A percentile compares a stretch with the other conserved stretches of the same genome.
These are phyloP conservation scores for Parietichytrium sp. DNA, from an alignment of 108 stramenopile species.

Conservation along the genomic window DNA sequence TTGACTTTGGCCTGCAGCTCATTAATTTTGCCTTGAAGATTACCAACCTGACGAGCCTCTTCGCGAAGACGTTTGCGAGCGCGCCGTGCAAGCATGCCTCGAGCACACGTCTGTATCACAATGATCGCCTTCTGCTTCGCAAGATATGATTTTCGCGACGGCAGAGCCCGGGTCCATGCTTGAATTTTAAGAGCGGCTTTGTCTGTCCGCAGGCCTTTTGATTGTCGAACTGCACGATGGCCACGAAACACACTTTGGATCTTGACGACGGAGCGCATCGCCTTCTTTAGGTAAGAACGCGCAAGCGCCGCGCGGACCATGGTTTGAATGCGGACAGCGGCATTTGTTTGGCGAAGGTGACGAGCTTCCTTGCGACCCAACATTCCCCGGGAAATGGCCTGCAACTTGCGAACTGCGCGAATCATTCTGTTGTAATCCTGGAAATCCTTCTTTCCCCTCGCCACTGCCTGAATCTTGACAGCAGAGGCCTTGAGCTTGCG, in stretches of 20 bases:
- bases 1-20: not conserved
- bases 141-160: constrained; percentile 38
- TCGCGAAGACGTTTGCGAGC: constrained; percentile 59
- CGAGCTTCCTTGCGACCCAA: constrained; percentile 40
- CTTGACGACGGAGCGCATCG: constrained; percentile 61
- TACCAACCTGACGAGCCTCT: constrained; percentile 15
- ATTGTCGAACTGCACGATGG: constrained; percentile 45
- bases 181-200: constrained; percentile 70
- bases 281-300: constrained; percentile 60
- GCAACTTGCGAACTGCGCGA: constrained; percentile 68
- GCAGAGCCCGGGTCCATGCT: constrained; percentile 2
- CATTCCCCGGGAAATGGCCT: constrained; percentile 72
- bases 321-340: constrained; percentile 77
- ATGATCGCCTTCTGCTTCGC: constrained; percentile 4
- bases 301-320: constrained; percentile 71
- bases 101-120: constrained; percentile 58
- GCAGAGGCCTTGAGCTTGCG: constrained; percentile 73
- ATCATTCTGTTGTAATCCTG: constrained; percentile 62
- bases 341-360: constrained; percentile 69
- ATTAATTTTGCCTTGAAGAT: not conserved
- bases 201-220: too few relatives aligned
- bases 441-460: constrained; percentile 69
- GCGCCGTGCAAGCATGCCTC: constrained; percentile 54
- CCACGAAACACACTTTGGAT: constrained; percentile 77
- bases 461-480: constrained; percentile 77